Base-by-base conservation (phyloP, 1,284 basidiomycete species). In the Tetrapyrgos nigripes region DNA sequence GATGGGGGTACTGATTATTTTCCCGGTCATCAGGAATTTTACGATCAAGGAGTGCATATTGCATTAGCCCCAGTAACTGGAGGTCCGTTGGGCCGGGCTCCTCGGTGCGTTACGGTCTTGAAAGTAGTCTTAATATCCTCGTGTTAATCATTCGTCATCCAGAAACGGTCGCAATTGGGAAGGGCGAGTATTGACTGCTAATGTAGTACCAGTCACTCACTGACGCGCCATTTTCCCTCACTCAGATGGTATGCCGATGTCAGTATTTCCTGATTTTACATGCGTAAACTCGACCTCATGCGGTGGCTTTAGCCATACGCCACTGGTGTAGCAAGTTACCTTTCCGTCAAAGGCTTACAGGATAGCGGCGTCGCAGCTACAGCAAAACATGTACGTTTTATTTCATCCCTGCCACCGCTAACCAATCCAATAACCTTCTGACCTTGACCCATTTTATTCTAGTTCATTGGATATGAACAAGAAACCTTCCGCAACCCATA, bases 21-120 rank as follows among this genome's bases (percentile, higher is more conserved):
- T 8, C 14, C 31, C 31, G 14, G 14, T 40, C 14, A 6, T 17
- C 62, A 78, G 45, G 88, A 90, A 72, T 83, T 83, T 72, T 76
- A 77, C 57, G 78, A 76, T 52, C 87, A 89, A 68, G 89, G 89
- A 27, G 79, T 84, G 55, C 79, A 91, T 65, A 70, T 80, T 50
- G 70, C 55, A 2, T 33, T 56, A 26, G 55, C 55, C 9, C 55
- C 55, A 19, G 55, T 56, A 5, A 56, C 55, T 37, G 55, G 55
- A n/a, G 55, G 48, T 24, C 53, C 37, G 4, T 40, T 40, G 17
- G 37, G 37, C 4, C 37, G 37, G 13, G 37, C 37, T 9, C 37
- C 37, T 40, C 19, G 13, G 37, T 11, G 8, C 17, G n/a, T n/a
- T n/a, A n/a, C n/a, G n/a, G n/a, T n/a, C n/a, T n/a, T n/a, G 51